phyloP scores from a whole-genome alignment of 176 grass and related monocot species.

The Lolium multiflorum region DNA sequence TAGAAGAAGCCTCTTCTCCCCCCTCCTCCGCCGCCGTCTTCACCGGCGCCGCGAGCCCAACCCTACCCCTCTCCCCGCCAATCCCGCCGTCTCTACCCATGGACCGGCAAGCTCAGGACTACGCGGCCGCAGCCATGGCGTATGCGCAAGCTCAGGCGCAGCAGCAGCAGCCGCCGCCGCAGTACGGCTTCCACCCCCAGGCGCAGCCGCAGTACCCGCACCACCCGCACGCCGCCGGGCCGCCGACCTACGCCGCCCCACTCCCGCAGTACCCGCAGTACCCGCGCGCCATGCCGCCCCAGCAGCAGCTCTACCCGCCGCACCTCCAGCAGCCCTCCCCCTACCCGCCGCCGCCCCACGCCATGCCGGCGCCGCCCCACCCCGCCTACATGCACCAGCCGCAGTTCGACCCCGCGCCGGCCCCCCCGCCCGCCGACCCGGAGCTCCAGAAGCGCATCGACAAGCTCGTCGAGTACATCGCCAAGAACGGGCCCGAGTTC shows the following conservation, averaged over 20 bases:
- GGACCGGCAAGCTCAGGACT: constrained; percentile 88
- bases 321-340: constrained; percentile 55
- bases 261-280: constrained; percentile 78
- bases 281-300: constrained; percentile 56
- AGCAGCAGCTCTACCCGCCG: constrained; percentile 62
- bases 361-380: constrained; percentile 42
- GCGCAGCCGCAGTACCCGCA: constrained; percentile 72
- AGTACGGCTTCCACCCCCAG: constrained; percentile 81
- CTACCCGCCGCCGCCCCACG: constrained; percentile 59
- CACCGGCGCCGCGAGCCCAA: constrained; percentile 30
- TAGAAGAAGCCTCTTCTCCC: neutral
- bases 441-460: constrained; percentile 98
- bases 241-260: constrained; percentile 51
- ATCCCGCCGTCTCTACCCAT: constrained; percentile 30
- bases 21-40: constrained; percentile 39
- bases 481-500: constrained; percentile 91
- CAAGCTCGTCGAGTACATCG: constrained; percentile 94
- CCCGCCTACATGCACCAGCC: constrained; percentile 64
- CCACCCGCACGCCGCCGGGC: constrained; percentile 47
- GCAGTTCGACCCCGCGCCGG: constrained; percentile 54
- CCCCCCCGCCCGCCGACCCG: constrained; percentile 68
- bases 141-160: constrained; percentile 81
- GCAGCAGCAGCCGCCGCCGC: constrained; percentile 52
- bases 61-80: neutral
- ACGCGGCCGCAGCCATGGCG: constrained; percentile 76